Base-by-base conservation (phyloP, 1,139 yeast species). In the Taphrina flavorubra region DNA sequence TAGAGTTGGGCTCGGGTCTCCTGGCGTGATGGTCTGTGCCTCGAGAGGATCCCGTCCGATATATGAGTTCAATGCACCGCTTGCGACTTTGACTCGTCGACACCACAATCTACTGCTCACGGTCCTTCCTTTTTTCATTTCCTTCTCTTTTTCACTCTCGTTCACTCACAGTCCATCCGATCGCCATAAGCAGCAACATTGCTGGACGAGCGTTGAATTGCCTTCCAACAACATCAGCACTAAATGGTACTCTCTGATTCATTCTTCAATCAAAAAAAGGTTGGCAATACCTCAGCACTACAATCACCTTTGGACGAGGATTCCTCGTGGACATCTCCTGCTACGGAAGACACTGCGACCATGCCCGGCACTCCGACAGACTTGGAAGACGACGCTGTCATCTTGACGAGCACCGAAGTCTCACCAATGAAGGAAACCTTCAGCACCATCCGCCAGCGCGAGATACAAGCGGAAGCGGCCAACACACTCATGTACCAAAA, bases 351-450 rank as follows among this genome's bases (percentile, higher is more conserved):
- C 42, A 36, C 58, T 16, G 58, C 58, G 25, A 36, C 58, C 36
- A 53, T 53, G 58, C 58, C 58, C 20, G 42, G 58, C 58, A 53
- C 58, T 11, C 58, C 58, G 7, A 25, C 36, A 8, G 53, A 49
- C n/a, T 6, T 20, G n/a, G 36, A 20, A 20, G 53, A 49, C 53
- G 53, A 49, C 13, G 31, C 31, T 25, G 31, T 25, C 20, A 34
- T n/a, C 36, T 11, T 49, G 36, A 37, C 25, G 42, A 37, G 58
- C 58, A 36, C 58, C 7, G 58, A 53, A 16, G 40, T 37, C 25
- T 34, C 58, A 11, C 58, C 58, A 8, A 37, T 36, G 25, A 53
- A 11, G 42, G 58, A 34, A 36, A 34, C 40, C 25, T 53, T 53
- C 14, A 16, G 20, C n/a, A 53, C 58, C 25, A 34, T 53, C 58